These are phyloP conservation scores for Marasmius oreades DNA, from an alignment of 1,284 basidiomycete genomes.

Conservation along the genomic window DNA sequence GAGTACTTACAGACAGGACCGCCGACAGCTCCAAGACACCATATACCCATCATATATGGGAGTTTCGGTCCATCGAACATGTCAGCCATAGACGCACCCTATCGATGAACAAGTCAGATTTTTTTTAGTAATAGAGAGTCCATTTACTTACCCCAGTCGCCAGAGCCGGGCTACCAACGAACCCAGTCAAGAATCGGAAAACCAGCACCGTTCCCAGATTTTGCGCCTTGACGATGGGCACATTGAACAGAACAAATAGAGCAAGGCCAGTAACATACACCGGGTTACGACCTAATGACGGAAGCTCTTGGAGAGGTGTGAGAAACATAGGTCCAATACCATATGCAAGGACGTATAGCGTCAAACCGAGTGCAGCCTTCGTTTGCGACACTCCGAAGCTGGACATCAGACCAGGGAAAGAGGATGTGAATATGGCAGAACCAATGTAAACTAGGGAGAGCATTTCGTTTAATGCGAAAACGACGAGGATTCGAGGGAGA, in stretches of 20 bases:
- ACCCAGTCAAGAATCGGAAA: constrained; percentile 63
- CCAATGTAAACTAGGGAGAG: constrained; percentile 19
- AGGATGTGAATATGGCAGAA: constrained; percentile 37
- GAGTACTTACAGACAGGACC: constrained; percentile 31
- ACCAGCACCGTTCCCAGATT: constrained; percentile 56
- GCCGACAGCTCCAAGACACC: constrained; percentile 54
- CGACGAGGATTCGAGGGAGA: constrained; percentile 11
- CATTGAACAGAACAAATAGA: constrained; percentile 50
- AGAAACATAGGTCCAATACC: constrained; percentile 42
- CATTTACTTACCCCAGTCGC: constrained; percentile 25
- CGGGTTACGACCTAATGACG: constrained; percentile 35
- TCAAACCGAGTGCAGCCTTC: constrained; percentile 32
- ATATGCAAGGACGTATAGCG: constrained; percentile 26
- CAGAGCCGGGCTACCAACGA: constrained; percentile 38
- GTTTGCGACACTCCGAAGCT: constrained; percentile 49
- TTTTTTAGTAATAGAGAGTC: not conserved
- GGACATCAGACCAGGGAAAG: constrained; percentile 36
- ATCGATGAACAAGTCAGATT: not conserved
- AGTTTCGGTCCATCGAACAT: constrained; percentile 33
- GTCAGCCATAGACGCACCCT: constrained; percentile 22
- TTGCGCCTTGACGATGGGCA: constrained; percentile 53
- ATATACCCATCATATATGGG: constrained; percentile 54
- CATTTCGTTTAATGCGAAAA: no score
- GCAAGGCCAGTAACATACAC: constrained; percentile 53
- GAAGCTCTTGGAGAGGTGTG: constrained; percentile 50